Base-by-base conservation (phyloP, 2,329 filamentous ascomycete species). In the Aspergillus alliaceus region DNA sequence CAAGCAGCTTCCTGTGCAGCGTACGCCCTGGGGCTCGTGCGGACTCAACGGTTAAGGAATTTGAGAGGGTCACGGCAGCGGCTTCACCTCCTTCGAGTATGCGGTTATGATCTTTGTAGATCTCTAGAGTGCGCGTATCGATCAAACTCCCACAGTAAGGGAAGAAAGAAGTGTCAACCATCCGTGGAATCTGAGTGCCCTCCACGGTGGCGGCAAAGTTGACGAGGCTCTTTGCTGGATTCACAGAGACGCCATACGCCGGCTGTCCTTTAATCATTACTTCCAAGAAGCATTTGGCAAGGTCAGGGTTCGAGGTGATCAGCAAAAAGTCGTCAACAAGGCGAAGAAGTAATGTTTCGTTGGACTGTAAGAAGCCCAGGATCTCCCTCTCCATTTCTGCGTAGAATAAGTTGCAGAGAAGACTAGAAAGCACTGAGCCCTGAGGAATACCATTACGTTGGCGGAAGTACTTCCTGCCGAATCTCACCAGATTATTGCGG, bases 361-460 rank as follows among this genome's bases (percentile, higher is more conserved):
- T 69, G 0, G 75, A 68, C 15, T 79, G 65, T 2, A 95, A 75
- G 68, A 97, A 98, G 0, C 68, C 70, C 2, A 98, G 79, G 14
- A 88, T 78, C 25, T 86, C 80, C 6, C 76, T 75, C 73, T 99
- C 95, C 1, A 98, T 83, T 60, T 95, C 87, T 6, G 90, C 93
- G 70, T 99, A 99, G 73, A 98, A 97, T 75, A 96, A 93, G 75
- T 92, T 98, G 80, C 95, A 98, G 5, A 99, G 80, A 39, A 92
- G 80, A 42, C 89, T 90, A 0, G 93, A 97, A 5, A 99, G 72
- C 1, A 97, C 84, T 0, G 93, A 97, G 7, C 95, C 95, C 72
- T 99, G 95, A 0, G 95, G 93, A 37, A 99, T 98, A 14, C 95
- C 95, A 22, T 83, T 79, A 72, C 87, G 93, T 72, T 99, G 95